A percentile compares a stretch with the other conserved stretches of the same genome.
Evolutionary conservation across 495 filamentous ascomycete genomes (phyloP).

Genomic region (Hypomontagnella submonticulosa): DNA sequence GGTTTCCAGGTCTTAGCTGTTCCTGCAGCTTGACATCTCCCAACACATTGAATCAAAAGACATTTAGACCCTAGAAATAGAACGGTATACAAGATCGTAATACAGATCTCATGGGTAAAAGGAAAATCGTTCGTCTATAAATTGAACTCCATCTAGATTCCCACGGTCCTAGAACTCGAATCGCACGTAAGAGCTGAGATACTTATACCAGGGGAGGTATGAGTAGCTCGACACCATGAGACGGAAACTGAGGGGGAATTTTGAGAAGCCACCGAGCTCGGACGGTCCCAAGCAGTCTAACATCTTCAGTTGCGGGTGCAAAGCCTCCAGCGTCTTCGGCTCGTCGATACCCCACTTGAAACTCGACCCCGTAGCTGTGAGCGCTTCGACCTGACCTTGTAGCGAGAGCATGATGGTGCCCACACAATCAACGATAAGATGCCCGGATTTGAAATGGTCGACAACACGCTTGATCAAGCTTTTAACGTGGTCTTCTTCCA

Average conservation of each 20-base stretch:
- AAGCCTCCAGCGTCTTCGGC: constrained; percentile 30
- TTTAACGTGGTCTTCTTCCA: constrained; percentile 36
- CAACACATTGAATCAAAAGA: background rate
- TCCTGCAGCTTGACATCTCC: background rate
- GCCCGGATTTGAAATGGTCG: constrained; percentile 40
- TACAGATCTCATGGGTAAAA: too few relatives aligned
- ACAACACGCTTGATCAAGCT: constrained; percentile 33
- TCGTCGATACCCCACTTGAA: constrained; percentile 42
- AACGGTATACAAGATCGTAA: too few relatives aligned
- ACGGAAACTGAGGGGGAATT: constrained; percentile 23
- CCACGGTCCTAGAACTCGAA: constrained; percentile 22
- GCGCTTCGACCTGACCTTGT: constrained; percentile 17
- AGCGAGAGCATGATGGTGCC: constrained; percentile 21
- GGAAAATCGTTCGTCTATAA: too few relatives aligned
- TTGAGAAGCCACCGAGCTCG: constrained; percentile 24
- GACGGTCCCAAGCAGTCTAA: constrained; percentile 30
- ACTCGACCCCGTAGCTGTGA: constrained; percentile 29
- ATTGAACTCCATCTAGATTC: background rate
- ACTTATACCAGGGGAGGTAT: constrained; percentile 34
- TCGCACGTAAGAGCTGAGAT: constrained; percentile 32
- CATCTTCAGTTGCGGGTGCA: constrained; percentile 38
- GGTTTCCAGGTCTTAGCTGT: too few relatives aligned
- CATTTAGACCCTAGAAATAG: too few relatives aligned
- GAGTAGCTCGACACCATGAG: constrained; percentile 30
- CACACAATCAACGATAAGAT: constrained; percentile 42